Base-by-base conservation (phyloP, 345 rosid genomes). In the Excoecaria cochinchinensis region DNA sequence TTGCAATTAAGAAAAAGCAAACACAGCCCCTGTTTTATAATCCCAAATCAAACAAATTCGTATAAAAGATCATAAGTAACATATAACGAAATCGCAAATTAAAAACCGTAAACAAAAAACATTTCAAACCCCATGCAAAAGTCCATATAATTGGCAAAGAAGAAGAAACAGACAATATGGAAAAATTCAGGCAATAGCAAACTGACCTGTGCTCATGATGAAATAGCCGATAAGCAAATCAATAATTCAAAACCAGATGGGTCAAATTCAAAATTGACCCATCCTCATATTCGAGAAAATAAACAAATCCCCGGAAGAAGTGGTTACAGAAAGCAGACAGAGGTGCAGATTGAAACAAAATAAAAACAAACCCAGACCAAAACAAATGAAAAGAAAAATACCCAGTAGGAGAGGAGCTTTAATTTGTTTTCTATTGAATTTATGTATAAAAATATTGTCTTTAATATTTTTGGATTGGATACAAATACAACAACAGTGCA, bases 401-500 rank as follows among this genome's bases (percentile, higher is more conserved):
- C 59, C 70, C 59, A 74, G 25, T 14, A 53, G 36, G 44, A 55
- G 48, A 15, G 22, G 11, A 64, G 8, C 24, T 53, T 5, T 65
- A 13, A n/a, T n/a, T n/a, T n/a, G n/a, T 36, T 62, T 62, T 65
- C 42, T 39, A 19, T 42, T 60, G 36, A 38, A 6, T 62, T 64
- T 56, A 6, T 56, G 61, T 7, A 19, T 19, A 7, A 19, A 56
- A 56, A 3, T 51, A 31, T 2, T 44, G 21, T 7, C 3, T 17
- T 16, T 53, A 2, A 15, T 53, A 13, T 39, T 39, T 63, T 63
- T 15, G 67, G 67, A 63, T 38, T 16, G 21, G 15, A n/a, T 1
- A 17, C 25, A 71, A 55, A 14, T 31, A 31, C 31, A 31, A 73
- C 72, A 70, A 58, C 76, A 71, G 69, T 75, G 82, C 89, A 88